These are phyloP conservation scores for Tuctoria greenei DNA, from an alignment of 176 grass and related monocot species.

Conservation along the genomic window DNA sequence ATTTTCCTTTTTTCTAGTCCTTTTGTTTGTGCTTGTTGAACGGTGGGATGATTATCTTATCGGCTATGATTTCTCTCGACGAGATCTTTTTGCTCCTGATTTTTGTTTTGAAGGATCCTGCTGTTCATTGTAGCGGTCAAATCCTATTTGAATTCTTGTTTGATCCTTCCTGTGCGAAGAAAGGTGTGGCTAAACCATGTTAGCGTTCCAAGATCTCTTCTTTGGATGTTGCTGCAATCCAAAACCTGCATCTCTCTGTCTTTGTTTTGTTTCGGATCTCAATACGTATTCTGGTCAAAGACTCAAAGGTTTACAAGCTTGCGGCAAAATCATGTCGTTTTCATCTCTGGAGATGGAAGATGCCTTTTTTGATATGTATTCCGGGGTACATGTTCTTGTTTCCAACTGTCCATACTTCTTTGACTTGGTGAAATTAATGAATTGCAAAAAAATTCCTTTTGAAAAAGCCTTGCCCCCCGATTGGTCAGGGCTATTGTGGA, in stretches of 20 bases:
- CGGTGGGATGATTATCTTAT: neutral
- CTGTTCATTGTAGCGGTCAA: slow-evolving; percentile 16
- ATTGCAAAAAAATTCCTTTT: slow-evolving; percentile 13
- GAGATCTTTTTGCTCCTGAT: neutral
- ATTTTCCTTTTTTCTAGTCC: neutral
- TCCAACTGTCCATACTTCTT: slow-evolving; percentile 39
- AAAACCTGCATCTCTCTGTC: neutral
- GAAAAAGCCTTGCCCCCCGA: slow-evolving; percentile 2
- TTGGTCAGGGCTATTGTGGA: slow-evolving; percentile 3
- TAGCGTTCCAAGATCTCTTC: slow-evolving; percentile 1
- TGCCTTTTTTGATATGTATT: slow-evolving; percentile 7
- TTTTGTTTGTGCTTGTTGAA: neutral
- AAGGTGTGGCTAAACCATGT: neutral
- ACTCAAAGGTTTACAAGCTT: too few relatives aligned
- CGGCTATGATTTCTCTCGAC: neutral
- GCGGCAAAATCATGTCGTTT: neutral
- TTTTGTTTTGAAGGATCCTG: neutral
- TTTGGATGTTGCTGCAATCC: slow-evolving; percentile 12
- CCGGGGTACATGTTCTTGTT: slow-evolving; percentile 44
- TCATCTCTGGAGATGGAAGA: neutral
- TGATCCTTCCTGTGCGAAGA: neutral
- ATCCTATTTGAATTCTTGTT: slow-evolving; percentile 33
- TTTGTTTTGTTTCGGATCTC: slow-evolving; percentile 20
- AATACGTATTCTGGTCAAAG: neutral
- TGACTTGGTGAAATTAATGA: slow-evolving; percentile 23